Conservation (phyloP, 257 asterid species). For the Gentiana straminea region DNA sequence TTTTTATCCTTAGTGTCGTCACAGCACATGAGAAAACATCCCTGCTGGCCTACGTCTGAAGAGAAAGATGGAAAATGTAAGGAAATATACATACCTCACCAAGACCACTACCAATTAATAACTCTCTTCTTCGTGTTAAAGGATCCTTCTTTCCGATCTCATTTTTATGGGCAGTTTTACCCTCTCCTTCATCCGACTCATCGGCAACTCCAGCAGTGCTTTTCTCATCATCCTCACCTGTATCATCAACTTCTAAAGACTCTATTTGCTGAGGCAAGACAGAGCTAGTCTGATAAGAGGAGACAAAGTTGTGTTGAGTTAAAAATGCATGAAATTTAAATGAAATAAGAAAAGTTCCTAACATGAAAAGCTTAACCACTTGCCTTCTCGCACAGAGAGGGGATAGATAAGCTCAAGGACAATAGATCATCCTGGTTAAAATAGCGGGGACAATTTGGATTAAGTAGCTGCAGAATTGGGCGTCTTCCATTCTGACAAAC, state of each 20-base stretch:
- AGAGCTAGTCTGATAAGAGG: constrained; percentile 12
- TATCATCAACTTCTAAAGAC: constrained; percentile 22
- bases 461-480: constrained; percentile 74
- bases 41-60: too few relatives aligned
- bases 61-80: too few relatives aligned
- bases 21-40: too few relatives aligned
- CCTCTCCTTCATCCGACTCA: constrained; percentile 13
- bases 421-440: constrained; percentile 53
- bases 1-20: too few relatives aligned
- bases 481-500: constrained; percentile 59
- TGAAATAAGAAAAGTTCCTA: background rate
- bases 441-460: constrained; percentile 71
- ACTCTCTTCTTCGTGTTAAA: constrained; percentile 64
- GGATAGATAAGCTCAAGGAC: constrained; percentile 48
- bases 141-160: constrained; percentile 89
- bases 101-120: constrained; percentile 70
- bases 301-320: background rate
- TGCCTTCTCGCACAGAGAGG: constrained; percentile 55
- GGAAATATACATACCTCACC: constrained; percentile 58
- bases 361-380: constrained; percentile 1
- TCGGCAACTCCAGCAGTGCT: constrained; percentile 15
- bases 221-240: constrained; percentile 24
- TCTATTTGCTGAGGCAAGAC: constrained; percentile 5
- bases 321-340: background rate
- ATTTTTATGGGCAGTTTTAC: constrained; percentile 14